Conservation (phyloP, 257 asterid genomes). For the Nyctanthes arbortristis region DNA sequence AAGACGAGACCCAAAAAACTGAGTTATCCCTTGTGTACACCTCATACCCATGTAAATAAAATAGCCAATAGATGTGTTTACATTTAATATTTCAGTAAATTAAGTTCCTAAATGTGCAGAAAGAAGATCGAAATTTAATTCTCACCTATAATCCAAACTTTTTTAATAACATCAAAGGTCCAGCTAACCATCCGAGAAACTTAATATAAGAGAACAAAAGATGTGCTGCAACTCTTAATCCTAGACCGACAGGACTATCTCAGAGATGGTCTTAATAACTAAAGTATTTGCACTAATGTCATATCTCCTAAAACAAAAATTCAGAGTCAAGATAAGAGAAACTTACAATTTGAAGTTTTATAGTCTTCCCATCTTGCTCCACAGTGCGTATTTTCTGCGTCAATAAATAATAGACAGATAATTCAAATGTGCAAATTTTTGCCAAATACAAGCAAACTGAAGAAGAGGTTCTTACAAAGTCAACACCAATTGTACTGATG, state of each 20-base stretch:
- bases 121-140: background rate
- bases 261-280: background rate
- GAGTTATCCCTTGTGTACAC: background rate
- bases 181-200: background rate
- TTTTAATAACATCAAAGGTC: background rate
- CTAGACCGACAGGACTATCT: background rate
- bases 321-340: slow-evolving; percentile 4
- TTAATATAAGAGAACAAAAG: background rate
- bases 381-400: slow-evolving; percentile 52
- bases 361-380: slow-evolving; percentile 50
- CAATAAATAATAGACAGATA: background rate
- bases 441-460: background rate
- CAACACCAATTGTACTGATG: slow-evolving; percentile 69
- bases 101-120: background rate
- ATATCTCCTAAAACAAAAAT: background rate
- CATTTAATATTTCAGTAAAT: background rate
- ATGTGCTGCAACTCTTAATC: background rate
- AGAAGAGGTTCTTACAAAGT: slow-evolving; percentile 42
- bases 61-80: background rate
- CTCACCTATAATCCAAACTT: background rate
- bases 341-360: slow-evolving; percentile 48
- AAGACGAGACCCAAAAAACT: background rate
- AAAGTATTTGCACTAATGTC: background rate
- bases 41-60: background rate
- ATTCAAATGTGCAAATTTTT: background rate